These are phyloP conservation scores for Metschnikowia reukaufii DNA, from an alignment of 805 yeast genomes.

Conservation along the genomic window DNA sequence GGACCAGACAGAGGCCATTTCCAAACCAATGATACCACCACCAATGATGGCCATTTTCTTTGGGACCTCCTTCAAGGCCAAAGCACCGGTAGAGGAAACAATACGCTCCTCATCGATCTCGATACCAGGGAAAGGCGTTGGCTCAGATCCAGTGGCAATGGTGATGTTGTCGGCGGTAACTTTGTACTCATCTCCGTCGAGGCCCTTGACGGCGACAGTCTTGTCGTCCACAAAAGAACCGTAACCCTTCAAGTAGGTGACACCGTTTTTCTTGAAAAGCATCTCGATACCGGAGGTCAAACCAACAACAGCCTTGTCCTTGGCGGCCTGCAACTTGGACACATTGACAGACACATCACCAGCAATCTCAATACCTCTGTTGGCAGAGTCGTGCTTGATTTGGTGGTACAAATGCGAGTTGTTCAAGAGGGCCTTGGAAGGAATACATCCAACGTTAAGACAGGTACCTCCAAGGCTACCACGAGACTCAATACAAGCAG, in stretches of 20 bases:
- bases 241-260: constrained; percentile 89
- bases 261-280: constrained; percentile 94
- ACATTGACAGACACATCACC: constrained; percentile 74
- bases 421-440: constrained; percentile 93
- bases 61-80: constrained; percentile 84
- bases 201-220: constrained; percentile 75
- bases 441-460: constrained; percentile 98
- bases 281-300: constrained; percentile 92
- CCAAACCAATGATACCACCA: constrained; percentile 99
- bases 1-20: constrained; percentile 98
- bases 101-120: constrained; percentile 95
- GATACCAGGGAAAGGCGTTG: constrained; percentile 98
- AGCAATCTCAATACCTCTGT: constrained; percentile 87
- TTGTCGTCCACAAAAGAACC: constrained; percentile 86
- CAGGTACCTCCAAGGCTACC: constrained; percentile 98
- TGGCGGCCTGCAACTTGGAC: constrained; percentile 81
- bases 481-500: constrained; percentile 97
- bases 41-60: constrained; percentile 91
- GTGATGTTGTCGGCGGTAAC: constrained; percentile 84
- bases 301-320: constrained; percentile 85
- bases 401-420: constrained; percentile 92
- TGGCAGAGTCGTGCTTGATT: constrained; percentile 77
- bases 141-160: constrained; percentile 98
- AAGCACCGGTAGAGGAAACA: constrained; percentile 92
- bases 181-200: constrained; percentile 77